phyloP scores from a whole-genome alignment of 2,329 filamentous ascomycete species.

The Aschersonia sp. region DNA sequence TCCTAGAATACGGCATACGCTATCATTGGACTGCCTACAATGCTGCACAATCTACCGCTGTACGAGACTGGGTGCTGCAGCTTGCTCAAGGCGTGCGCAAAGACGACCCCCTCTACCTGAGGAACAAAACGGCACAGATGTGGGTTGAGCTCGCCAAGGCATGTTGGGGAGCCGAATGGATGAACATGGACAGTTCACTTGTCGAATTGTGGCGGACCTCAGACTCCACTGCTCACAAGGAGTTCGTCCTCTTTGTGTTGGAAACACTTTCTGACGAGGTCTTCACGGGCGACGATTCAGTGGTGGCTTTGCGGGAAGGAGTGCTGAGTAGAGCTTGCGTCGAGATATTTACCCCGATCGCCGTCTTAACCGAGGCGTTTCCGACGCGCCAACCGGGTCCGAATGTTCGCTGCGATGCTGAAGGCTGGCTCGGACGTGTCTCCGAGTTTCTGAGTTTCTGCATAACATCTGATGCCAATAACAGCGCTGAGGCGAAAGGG shows the following conservation, averaged over 20 bases:
- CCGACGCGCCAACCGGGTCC: constrained; percentile 55
- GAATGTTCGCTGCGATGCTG: constrained; percentile 59
- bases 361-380: constrained; percentile 61
- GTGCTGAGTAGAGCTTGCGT: constrained; percentile 80
- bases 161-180: constrained; percentile 85
- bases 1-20: constrained; percentile 79
- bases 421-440: constrained; percentile 78
- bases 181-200: constrained; percentile 80
- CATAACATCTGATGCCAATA: constrained; percentile 48
- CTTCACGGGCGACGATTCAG: constrained; percentile 78
- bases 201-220: constrained; percentile 67
- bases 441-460: constrained; percentile 62
- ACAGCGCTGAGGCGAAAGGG: constrained; percentile 50
- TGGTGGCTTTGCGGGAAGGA: constrained; percentile 69
- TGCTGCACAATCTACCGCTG: constrained; percentile 47
- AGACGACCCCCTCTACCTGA: constrained; percentile 66
- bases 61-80: constrained; percentile 65
- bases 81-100: constrained; percentile 58
- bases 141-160: constrained; percentile 94
- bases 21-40: constrained; percentile 70
- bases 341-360: constrained; percentile 77
- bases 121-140: constrained; percentile 86
- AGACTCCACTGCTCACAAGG: constrained; percentile 52
- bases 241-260: constrained; percentile 75
- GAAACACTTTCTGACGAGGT: constrained; percentile 91